Evolutionary conservation across 164 flowering plant genomes (phyloP), one percentile per base, ranked within the genome.

Genomic region (Warburgia ugandensis): DNA sequence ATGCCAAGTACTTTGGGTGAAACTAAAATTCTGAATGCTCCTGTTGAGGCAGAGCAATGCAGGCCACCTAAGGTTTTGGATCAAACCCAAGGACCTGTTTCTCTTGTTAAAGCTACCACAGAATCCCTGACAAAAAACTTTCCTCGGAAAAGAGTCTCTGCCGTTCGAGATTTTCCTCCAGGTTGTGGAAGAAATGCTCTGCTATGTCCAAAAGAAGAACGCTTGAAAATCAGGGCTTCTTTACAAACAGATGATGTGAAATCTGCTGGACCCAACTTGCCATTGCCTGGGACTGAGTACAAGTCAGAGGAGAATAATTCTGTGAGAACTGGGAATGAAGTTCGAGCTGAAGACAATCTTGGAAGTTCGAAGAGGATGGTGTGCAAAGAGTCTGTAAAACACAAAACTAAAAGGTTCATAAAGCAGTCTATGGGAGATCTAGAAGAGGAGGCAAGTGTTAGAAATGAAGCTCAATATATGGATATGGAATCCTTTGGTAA

Each of bases 141-240:
- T 54, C 81, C 75, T 61, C 67, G 59, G 17, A 71, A 74, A 61
- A 75, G 61, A 51, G 39, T 77, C 42, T 73, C 68, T 0, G 59
- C 61, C 16, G 19, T 8, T 13, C 49, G 70, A 33, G 67, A 67
- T 54, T 74, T 68, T 27, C 74, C 74, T 11, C 60, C 33, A 5
- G 56, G 56, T 33, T 69, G 73, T 54, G 73, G 73, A 43, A 60
- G 64, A 32, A 64, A 72, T 58, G 79, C 71, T 49, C 62, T 59
- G 28, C 36, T 0, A 28, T 44, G 64, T 36, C 46, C 43, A 22
- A 53, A 48, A 53, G 72, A 53, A n/a, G 71, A 65, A 46, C 11
- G 16, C 6, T 21, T 45, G n/a, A 48, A 67, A 32, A 38, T 11
- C 14, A 20, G 29, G 10, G 10, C 51, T 48, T 42, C 45, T 42